Conservation (phyloP, 2,329 filamentous ascomycete species). For the Pseudogymnoascus sp. region DNA sequence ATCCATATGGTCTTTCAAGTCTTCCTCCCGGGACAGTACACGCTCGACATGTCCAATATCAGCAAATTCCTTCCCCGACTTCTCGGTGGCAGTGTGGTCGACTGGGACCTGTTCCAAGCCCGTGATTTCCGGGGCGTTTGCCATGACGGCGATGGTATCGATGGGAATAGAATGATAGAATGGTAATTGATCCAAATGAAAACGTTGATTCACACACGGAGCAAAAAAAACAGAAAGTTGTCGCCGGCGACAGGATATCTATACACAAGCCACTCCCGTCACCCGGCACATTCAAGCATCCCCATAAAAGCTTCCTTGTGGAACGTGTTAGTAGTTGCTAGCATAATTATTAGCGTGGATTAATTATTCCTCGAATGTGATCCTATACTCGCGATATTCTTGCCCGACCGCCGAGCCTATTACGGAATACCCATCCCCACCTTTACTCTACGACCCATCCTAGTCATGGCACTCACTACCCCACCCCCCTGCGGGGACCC, state of each 20-base stretch:
- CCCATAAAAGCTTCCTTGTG: neutral
- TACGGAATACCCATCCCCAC: neutral
- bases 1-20: constrained; percentile 48
- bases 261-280: neutral
- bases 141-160: neutral
- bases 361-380: constrained; percentile 5
- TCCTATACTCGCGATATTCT: neutral
- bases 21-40: constrained; percentile 34
- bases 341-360: neutral
- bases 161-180: neutral
- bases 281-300: neutral
- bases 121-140: neutral
- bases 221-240: neutral
- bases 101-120: neutral
- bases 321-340: neutral
- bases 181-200: neutral
- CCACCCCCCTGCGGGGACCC: neutral
- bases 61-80: neutral
- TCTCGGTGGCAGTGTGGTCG: neutral
- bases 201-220: neutral
- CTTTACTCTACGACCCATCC: neutral
- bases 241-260: neutral
- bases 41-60: constrained; percentile 40
- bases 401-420: neutral
- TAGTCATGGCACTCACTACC: neutral